A percentile compares a stretch with the other conserved stretches of the same genome.
Evolutionary conservation across 2,329 filamentous ascomycete genomes (phyloP).

Genomic region (Botrytis sinoallii): DNA sequence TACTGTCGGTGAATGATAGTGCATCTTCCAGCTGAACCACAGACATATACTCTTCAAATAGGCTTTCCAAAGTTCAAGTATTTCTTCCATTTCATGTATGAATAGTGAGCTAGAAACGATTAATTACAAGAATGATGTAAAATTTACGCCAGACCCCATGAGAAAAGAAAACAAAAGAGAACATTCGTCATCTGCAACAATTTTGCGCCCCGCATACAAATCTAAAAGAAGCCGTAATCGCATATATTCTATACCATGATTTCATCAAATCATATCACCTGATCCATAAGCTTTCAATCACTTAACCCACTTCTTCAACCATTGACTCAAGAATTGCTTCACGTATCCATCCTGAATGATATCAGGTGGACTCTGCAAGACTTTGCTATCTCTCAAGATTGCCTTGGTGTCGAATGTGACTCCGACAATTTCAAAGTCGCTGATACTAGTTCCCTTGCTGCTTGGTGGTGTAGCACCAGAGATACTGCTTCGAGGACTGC

Average conservation of each 20-base stretch:
- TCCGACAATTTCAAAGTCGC: conserved; percentile 13
- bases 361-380: conserved; percentile 14
- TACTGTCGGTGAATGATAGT: too few relatives aligned
- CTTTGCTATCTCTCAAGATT: conserved; percentile 14
- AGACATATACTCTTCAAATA: not conserved
- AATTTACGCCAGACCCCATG: conserved; percentile 25
- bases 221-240: not conserved
- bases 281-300: not conserved
- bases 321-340: conserved; percentile 15
- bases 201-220: not conserved
- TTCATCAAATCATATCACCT: not conserved
- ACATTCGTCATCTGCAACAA: not conserved
- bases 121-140: not conserved
- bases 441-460: conserved; percentile 5
- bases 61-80: not conserved
- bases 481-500: conserved; percentile 4
- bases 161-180: not conserved
- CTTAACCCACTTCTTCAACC: conserved; percentile 18
- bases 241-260: not conserved
- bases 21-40: too few relatives aligned
- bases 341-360: conserved; percentile 21
- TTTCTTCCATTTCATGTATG: not conserved
- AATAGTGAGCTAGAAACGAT: not conserved
- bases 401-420: conserved; percentile 19
- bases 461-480: not conserved